These are phyloP conservation scores for Ceratocystis cubensis DNA, from an alignment of 2,329 filamentous ascomycete species.

Conservation along the genomic window DNA sequence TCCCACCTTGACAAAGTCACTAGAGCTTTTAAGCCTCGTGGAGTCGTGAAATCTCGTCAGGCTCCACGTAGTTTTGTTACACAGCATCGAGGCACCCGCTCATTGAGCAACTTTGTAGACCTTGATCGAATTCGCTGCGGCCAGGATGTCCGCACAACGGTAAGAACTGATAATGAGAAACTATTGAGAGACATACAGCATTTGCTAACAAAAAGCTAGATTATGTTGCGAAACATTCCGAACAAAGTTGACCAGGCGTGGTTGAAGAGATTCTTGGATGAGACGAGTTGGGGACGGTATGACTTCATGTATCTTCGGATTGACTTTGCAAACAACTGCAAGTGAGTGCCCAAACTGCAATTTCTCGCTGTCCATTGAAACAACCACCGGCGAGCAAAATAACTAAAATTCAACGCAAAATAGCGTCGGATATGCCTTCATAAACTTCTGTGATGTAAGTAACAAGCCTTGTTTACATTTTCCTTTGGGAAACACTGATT, in stretches of 20 bases:
- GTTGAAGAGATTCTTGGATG: conserved; percentile 68
- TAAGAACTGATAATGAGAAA: conserved; percentile 31
- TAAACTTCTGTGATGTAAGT: conserved; percentile 78
- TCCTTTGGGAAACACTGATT: background rate
- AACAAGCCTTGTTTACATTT: background rate
- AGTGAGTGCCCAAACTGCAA: conserved; percentile 40
- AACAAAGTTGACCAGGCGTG: conserved; percentile 72
- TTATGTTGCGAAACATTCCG: conserved; percentile 92
- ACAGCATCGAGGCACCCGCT: conserved; percentile 25
- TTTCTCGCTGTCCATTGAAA: background rate
- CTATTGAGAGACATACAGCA: background rate
- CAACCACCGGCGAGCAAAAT: conserved; percentile 24
- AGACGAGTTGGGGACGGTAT: conserved; percentile 67
- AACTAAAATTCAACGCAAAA: background rate
- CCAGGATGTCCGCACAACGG: conserved; percentile 59
- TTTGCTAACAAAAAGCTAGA: conserved; percentile 35
- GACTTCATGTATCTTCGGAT: conserved; percentile 95
- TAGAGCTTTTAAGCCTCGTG: background rate
- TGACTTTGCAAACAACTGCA: conserved; percentile 72
- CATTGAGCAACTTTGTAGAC: conserved; percentile 34
- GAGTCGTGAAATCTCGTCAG: conserved; percentile 4
- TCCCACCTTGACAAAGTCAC: conserved; percentile 4
- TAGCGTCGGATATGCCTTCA: conserved; percentile 92
- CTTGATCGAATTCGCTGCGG: conserved; percentile 35
- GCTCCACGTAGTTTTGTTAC: background rate